Conservation (phyloP, 257 asterid genomes). For the Solanum bulbocastanum region DNA sequence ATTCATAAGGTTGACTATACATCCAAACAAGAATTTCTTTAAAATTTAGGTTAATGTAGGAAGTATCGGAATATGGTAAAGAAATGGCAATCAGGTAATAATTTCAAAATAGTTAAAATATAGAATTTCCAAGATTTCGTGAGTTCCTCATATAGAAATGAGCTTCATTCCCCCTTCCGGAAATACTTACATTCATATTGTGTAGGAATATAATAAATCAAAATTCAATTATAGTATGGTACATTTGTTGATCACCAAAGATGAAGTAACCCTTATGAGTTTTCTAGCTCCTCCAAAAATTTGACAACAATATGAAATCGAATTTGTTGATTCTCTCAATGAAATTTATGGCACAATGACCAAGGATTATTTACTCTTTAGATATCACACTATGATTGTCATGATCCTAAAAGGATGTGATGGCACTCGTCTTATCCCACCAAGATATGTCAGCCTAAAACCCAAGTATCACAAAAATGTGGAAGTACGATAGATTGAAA, state of each 20-base stretch:
- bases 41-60: neutral
- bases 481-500: no score
- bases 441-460: no score
- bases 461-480: no score
- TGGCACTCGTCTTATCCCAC: no score
- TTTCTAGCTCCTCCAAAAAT: neutral
- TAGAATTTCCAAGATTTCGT: neutral
- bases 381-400: neutral
- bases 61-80: neutral
- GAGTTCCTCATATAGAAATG: neutral
- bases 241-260: neutral
- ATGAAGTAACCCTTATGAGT: neutral
- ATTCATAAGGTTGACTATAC: neutral
- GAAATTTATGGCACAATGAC: neutral
- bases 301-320: neutral
- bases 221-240: neutral
- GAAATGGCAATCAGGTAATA: neutral
- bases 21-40: no score
- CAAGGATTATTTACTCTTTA: neutral
- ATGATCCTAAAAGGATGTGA: no score
- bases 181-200: neutral
- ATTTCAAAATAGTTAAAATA: neutral
- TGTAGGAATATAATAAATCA: neutral
- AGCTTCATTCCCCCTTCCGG: neutral
- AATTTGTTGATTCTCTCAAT: neutral